These are phyloP conservation scores for Xylariaceae sp. DNA, from an alignment of 2,329 filamentous ascomycete species.

Conservation along the genomic window DNA sequence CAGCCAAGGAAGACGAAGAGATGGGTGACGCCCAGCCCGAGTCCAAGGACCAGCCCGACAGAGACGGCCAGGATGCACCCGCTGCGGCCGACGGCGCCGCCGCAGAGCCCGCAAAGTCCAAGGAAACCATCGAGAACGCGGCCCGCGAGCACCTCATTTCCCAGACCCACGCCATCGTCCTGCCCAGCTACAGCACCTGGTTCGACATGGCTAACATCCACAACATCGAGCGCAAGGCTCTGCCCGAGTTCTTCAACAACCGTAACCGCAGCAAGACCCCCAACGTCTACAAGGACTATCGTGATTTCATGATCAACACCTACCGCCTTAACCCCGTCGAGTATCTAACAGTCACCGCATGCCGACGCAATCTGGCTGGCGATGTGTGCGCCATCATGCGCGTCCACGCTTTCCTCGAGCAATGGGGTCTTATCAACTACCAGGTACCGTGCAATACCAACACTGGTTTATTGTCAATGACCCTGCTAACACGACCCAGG, in stretches of 20 bases:
- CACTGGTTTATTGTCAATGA: neutral
- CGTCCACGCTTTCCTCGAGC: conserved; percentile 94
- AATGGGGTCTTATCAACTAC: conserved; percentile 99
- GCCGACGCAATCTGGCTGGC: conserved; percentile 88
- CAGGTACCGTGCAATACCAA: conserved; percentile 60
- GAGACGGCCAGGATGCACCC: conserved; percentile 44
- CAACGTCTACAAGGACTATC: conserved; percentile 96
- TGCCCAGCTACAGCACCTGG: conserved; percentile 97
- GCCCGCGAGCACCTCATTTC: conserved; percentile 89
- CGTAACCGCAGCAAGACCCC: conserved; percentile 97
- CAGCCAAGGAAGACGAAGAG: conserved; percentile 69
- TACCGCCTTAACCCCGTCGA: conserved; percentile 94
- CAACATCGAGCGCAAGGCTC: conserved; percentile 85
- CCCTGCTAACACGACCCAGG: conserved; percentile 52
- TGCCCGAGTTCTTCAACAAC: conserved; percentile 98
- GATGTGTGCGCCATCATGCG: conserved; percentile 99
- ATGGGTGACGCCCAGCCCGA: conserved; percentile 67
- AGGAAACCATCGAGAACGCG: conserved; percentile 77
- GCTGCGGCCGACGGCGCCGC: conserved; percentile 46
- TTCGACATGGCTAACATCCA: conserved; percentile 97
- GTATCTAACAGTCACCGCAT: conserved; percentile 95
- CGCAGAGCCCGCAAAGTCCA: conserved; percentile 63
- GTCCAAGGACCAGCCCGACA: conserved; percentile 44
- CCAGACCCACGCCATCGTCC: conserved; percentile 92
- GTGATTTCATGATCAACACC: conserved; percentile 99